Percentiles rank a stretch among this genome's conserved stretches.
These are phyloP conservation scores for Candida labiduridarum DNA, from an alignment of 1,139 yeast genomes.

Conservation along the genomic window DNA sequence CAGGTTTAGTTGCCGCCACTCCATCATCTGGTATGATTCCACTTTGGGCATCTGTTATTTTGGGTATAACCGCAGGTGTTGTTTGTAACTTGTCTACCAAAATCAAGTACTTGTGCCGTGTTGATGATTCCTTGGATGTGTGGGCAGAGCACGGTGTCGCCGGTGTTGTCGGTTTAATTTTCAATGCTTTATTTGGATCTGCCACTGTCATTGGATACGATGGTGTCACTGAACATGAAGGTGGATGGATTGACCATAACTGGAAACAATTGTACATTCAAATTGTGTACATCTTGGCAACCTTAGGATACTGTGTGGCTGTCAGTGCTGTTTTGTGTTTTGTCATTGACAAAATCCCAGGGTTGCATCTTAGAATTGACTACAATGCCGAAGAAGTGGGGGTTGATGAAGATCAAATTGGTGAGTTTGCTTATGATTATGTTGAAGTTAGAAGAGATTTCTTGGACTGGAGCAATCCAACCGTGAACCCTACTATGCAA, in stretches of 20 bases:
- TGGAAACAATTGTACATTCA: conserved; percentile 92
- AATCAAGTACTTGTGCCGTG: conserved; percentile 74
- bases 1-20: conserved; percentile 95
- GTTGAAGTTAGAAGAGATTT: conserved; percentile 96
- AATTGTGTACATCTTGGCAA: conserved; percentile 77
- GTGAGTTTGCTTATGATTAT: conserved; percentile 97
- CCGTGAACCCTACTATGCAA: conserved; percentile 15
- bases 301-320: conserved; percentile 72
- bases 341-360: conserved; percentile 78
- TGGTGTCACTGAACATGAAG: conserved; percentile 75
- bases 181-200: conserved; percentile 87
- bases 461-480: conserved; percentile 56
- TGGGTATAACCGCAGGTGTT: conserved; percentile 80
- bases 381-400: conserved; percentile 89
- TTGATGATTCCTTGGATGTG: conserved; percentile 93
- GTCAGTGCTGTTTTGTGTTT: conserved; percentile 79
- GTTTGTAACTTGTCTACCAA: conserved; percentile 91
- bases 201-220: conserved; percentile 90
- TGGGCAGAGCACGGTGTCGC: conserved; percentile 98
- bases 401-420: conserved; percentile 95
- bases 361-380: conserved; percentile 74
- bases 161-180: conserved; percentile 83
- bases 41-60: conserved; percentile 84
- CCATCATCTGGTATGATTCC: conserved; percentile 93
- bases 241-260: conserved; percentile 93